A percentile compares a stretch with the other conserved stretches of the same genome.
These are phyloP conservation scores for Penicillium angulare DNA, from an alignment of 495 filamentous ascomycete species.

Conservation along the genomic window DNA sequence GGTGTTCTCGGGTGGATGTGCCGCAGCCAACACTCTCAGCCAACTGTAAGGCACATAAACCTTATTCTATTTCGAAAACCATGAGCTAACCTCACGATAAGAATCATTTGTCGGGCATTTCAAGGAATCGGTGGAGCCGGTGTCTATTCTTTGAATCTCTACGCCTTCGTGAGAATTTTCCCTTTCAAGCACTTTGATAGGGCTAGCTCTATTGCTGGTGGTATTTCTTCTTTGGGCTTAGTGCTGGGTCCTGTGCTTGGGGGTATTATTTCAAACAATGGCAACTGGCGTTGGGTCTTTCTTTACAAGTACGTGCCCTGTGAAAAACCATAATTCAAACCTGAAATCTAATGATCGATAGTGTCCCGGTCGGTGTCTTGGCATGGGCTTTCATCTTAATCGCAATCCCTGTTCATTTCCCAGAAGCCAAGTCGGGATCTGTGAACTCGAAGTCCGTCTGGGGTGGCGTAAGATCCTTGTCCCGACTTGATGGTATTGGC, in stretches of 20 bases:
- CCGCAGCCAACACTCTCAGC: constrained; percentile 41
- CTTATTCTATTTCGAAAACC: background rate
- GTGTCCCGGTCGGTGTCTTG: background rate
- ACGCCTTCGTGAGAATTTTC: constrained; percentile 51
- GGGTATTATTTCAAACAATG: constrained; percentile 36
- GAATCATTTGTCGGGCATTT: constrained; percentile 49
- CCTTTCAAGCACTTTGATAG: constrained; percentile 23
- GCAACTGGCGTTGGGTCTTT: constrained; percentile 50
- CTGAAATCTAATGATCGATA: background rate
- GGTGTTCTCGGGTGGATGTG: constrained; percentile 55
- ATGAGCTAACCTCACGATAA: constrained; percentile 7
- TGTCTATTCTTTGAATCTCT: constrained; percentile 51
- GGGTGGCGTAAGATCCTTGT: background rate
- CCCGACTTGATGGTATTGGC: background rate
- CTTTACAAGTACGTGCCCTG: constrained; percentile 23
- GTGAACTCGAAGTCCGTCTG: background rate
- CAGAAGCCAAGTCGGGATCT: background rate
- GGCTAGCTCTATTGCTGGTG: constrained; percentile 8
- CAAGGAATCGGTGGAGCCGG: constrained; percentile 56
- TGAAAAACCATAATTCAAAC: background rate
- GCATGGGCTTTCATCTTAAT: background rate
- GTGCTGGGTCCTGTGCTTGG: constrained; percentile 45
- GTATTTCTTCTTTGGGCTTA: constrained; percentile 17
- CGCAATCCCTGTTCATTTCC: background rate
- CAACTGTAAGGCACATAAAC: constrained; percentile 45